Conservation (phyloP, 257 asterid genomes). For the Lycium ferocissimum region DNA sequence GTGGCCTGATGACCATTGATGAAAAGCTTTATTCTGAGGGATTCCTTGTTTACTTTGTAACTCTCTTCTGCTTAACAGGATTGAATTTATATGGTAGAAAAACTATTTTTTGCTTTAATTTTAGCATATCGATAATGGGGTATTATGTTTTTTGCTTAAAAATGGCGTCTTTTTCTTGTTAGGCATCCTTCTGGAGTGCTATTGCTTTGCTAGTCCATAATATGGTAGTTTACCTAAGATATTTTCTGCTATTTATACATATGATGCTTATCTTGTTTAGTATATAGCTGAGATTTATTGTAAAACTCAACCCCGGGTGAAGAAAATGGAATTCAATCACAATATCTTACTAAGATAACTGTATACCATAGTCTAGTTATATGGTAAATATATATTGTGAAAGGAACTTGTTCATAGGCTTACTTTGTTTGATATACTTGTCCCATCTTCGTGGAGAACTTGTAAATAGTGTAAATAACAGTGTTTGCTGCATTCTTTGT, state of each 20-base stretch:
- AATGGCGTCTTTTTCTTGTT: background rate
- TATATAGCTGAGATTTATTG: too few relatives aligned
- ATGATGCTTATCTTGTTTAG: too few relatives aligned
- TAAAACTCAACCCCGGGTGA: too few relatives aligned
- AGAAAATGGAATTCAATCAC: too few relatives aligned
- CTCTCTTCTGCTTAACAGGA: background rate
- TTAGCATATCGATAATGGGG: too few relatives aligned
- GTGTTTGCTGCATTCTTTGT: background rate
- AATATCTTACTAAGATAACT: too few relatives aligned
- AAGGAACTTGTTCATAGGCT: background rate
- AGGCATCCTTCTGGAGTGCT: background rate
- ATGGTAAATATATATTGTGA: background rate
- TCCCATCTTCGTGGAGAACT: background rate
- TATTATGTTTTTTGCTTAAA: background rate
- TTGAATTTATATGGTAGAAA: background rate
- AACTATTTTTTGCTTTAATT: background rate
- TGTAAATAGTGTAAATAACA: background rate
- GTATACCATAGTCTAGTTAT: background rate
- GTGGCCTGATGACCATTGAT: slow-evolving; percentile 27
- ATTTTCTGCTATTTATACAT: too few relatives aligned
- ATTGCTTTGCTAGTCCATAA: background rate
- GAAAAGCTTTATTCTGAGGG: slow-evolving; percentile 20
- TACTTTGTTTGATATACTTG: background rate
- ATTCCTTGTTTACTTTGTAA: background rate
- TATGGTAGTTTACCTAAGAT: background rate